Evolutionary conservation across 371 early-diverging fungal genomes (phyloP).

Genomic region (Zychaea mexicana): DNA sequence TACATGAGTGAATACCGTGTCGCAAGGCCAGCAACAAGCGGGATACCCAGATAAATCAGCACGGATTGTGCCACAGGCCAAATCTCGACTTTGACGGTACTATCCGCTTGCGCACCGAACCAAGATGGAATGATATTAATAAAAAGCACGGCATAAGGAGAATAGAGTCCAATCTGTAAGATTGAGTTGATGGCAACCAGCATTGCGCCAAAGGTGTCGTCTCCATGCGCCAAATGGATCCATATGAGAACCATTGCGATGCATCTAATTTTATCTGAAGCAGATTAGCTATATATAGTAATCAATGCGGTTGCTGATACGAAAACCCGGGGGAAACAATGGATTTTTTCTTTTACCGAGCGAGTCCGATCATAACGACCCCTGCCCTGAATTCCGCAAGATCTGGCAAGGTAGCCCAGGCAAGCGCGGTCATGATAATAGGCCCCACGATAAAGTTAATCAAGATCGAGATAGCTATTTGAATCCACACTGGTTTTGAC

Average conservation of each 20-base stretch:
- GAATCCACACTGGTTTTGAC: constrained; percentile 36
- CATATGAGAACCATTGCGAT: constrained; percentile 85
- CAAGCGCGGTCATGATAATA: constrained; percentile 70
- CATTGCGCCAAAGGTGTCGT: constrained; percentile 67
- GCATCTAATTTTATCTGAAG: constrained; percentile 50
- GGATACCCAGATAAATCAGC: constrained; percentile 72
- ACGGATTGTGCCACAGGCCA: constrained; percentile 64
- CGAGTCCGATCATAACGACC: constrained; percentile 71
- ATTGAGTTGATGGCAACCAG: constrained; percentile 72
- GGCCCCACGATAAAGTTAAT: constrained; percentile 76
- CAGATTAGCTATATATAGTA: neutral
- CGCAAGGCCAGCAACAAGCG: constrained; percentile 58
- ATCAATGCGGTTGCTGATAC: neutral
- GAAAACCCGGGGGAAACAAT: neutral
- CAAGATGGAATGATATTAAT: constrained; percentile 52
- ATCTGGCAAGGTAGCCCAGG: constrained; percentile 74
- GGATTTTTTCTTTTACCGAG: constrained; percentile 27
- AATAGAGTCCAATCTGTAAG: constrained; percentile 67
- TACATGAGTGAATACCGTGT: constrained; percentile 52
- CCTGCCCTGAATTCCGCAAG: constrained; percentile 69
- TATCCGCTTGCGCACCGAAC: constrained; percentile 43
- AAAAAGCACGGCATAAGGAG: constrained; percentile 62
- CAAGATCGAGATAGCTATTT: constrained; percentile 57
- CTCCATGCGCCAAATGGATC: constrained; percentile 70
- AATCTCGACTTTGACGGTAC: constrained; percentile 42